Evolutionary conservation across 805 yeast genomes (phyloP).

Genomic region (Clavispora asparagi): DNA sequence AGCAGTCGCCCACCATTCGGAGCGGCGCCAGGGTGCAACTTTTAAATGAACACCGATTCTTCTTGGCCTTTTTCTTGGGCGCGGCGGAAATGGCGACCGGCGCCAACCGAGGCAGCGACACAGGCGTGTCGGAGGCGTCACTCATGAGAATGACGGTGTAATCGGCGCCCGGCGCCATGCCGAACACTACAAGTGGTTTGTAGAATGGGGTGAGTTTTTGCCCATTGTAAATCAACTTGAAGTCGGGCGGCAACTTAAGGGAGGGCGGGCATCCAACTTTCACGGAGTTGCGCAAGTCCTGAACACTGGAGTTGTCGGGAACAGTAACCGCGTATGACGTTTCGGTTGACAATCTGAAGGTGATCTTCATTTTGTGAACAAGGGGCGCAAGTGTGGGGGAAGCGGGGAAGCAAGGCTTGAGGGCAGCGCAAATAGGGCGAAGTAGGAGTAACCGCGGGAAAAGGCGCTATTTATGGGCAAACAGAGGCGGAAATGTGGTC

Average conservation of each 20-base stretch:
- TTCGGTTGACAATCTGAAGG: constrained; percentile 44
- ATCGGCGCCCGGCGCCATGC: constrained; percentile 11
- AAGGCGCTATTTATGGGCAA: background rate
- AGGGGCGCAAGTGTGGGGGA: background rate
- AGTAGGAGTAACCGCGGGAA: background rate
- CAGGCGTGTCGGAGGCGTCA: constrained; percentile 22
- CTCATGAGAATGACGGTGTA: constrained; percentile 23
- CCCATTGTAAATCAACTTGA: constrained; percentile 38
- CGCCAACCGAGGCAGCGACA: constrained; percentile 15
- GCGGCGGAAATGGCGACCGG: constrained; percentile 11
- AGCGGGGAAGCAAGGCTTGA: background rate
- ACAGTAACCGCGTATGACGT: constrained; percentile 42
- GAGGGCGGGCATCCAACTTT: constrained; percentile 31
- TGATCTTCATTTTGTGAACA: constrained; percentile 39
- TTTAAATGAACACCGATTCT: constrained; percentile 46
- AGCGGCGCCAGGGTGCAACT: constrained; percentile 62
- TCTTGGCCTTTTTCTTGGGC: constrained; percentile 30
- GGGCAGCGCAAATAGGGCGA: background rate
- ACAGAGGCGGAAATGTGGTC: background rate
- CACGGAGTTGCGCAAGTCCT: constrained; percentile 44
- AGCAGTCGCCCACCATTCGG: constrained; percentile 75
- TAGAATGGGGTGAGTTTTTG: constrained; percentile 28
- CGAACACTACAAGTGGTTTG: constrained; percentile 18
- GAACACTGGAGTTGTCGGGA: constrained; percentile 49
- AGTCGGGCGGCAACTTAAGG: constrained; percentile 29